These are phyloP conservation scores for Pisolithus sp. DNA, from an alignment of 768 basidiomycete genomes.

Conservation along the genomic window DNA sequence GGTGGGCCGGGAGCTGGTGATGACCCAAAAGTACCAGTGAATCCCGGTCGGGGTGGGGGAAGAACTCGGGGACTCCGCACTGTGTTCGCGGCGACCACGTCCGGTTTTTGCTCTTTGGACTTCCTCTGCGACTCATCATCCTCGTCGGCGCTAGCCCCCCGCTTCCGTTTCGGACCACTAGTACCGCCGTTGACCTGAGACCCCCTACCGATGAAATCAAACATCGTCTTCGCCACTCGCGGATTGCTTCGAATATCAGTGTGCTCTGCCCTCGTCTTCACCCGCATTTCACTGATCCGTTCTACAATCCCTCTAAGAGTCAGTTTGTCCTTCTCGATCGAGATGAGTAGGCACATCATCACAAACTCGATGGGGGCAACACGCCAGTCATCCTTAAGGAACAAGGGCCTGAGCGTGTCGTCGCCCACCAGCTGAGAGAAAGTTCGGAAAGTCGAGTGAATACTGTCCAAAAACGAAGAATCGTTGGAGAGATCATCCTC, in stretches of 20 bases:
- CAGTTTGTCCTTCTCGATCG: conserved; percentile 37
- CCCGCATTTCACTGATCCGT: conserved; percentile 47
- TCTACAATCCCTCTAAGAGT: conserved; percentile 35
- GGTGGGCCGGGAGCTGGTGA: neutral
- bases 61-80: neutral
- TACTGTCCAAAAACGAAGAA: conserved; percentile 27
- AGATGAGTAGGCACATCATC: conserved; percentile 47
- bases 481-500: conserved; percentile 24
- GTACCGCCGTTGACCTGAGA: neutral
- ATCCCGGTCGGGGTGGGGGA: neutral
- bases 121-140: conserved; percentile 2
- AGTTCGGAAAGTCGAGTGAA: conserved; percentile 40
- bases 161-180: conserved; percentile 17
- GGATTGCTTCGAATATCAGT: conserved; percentile 62
- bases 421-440: conserved; percentile 42
- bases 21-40: no score
- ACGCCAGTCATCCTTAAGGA: conserved; percentile 38
- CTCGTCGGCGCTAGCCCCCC: conserved; percentile 15
- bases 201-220: conserved; percentile 39
- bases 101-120: conserved; percentile 12
- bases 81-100: neutral
- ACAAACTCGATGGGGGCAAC: conserved; percentile 69
- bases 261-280: conserved; percentile 46
- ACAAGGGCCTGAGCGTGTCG: conserved; percentile 26
- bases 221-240: conserved; percentile 49